phyloP scores from a whole-genome alignment of 179 eudicot species.

The Carnegiea gigantea region DNA sequence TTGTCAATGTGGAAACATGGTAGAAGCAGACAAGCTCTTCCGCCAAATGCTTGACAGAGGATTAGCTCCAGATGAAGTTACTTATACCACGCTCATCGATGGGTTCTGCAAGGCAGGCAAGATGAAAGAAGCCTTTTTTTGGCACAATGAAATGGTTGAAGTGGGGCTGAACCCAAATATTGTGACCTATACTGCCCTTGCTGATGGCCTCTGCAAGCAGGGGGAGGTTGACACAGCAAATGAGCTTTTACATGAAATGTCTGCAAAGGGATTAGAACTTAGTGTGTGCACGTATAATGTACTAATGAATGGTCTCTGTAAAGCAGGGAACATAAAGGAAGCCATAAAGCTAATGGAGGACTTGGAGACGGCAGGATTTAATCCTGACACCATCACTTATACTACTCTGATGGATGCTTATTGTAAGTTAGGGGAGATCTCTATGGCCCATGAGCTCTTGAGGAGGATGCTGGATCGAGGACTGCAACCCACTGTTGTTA shows the following conservation, averaged over 20 bases:
- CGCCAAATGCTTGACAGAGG: slow-evolving; percentile 61
- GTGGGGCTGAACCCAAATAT: slow-evolving; percentile 68
- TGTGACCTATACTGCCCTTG: slow-evolving; percentile 84
- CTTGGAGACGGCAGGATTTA: slow-evolving; percentile 65
- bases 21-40: slow-evolving; percentile 62
- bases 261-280: slow-evolving; percentile 70
- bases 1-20: slow-evolving; percentile 60
- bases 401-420: slow-evolving; percentile 94
- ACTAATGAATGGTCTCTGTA: slow-evolving; percentile 83
- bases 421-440: slow-evolving; percentile 74
- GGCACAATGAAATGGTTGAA: slow-evolving; percentile 83
- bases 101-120: slow-evolving; percentile 89
- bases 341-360: slow-evolving; percentile 71
- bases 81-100: slow-evolving; percentile 75
- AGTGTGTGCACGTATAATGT: slow-evolving; percentile 80
- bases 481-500: slow-evolving; percentile 75
- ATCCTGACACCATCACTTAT: slow-evolving; percentile 76
- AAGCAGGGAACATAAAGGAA: slow-evolving; percentile 63
- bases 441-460: slow-evolving; percentile 70
- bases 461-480: slow-evolving; percentile 73
- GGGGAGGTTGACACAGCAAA: slow-evolving; percentile 84
- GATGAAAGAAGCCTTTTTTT: slow-evolving; percentile 60
- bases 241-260: slow-evolving; percentile 84
- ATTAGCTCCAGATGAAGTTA: slow-evolving; percentile 65
- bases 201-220: slow-evolving; percentile 86